These are phyloP conservation scores for Penicillium janthinellum DNA, from an alignment of 2,329 filamentous ascomycete genomes.

Conservation along the genomic window DNA sequence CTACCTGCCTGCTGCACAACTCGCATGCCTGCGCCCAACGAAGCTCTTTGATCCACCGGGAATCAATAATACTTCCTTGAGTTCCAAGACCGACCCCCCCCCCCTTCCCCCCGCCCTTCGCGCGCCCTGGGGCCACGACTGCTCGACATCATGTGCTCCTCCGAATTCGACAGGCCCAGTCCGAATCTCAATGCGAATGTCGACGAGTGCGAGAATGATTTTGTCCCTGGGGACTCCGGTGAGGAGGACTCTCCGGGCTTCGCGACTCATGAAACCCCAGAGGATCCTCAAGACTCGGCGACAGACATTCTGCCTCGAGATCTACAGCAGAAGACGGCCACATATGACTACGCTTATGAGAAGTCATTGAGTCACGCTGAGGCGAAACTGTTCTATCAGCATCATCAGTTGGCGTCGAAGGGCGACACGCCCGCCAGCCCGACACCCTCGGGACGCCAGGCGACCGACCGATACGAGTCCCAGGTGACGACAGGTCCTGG, in stretches of 20 bases:
- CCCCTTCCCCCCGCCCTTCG: not conserved
- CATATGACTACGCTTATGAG: slow-evolving; percentile 91
- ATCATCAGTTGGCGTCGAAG: slow-evolving; percentile 69
- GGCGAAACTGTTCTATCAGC: slow-evolving; percentile 93
- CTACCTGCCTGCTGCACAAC: not conserved
- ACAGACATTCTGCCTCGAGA: slow-evolving; percentile 42
- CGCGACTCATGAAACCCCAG: slow-evolving; percentile 11
- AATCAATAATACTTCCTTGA: not conserved
- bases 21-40: not conserved
- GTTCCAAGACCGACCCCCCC: too few species aligned
- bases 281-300: slow-evolving; percentile 9
- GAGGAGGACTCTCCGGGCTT: slow-evolving; percentile 11
- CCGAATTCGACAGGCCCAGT: slow-evolving; percentile 17
- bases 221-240: slow-evolving; percentile 9
- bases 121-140: not conserved
- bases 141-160: slow-evolving; percentile 24
- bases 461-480: slow-evolving; percentile 14
- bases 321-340: slow-evolving; percentile 70
- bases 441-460: slow-evolving; percentile 20
- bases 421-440: slow-evolving; percentile 40
- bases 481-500: not conserved
- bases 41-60: not conserved
- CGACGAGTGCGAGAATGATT: slow-evolving; percentile 6
- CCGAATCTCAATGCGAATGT: slow-evolving; percentile 24
- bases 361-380: slow-evolving; percentile 93